These are phyloP conservation scores for Aspergillus glaucus DNA, from an alignment of 2,329 filamentous ascomycete species.

Conservation along the genomic window DNA sequence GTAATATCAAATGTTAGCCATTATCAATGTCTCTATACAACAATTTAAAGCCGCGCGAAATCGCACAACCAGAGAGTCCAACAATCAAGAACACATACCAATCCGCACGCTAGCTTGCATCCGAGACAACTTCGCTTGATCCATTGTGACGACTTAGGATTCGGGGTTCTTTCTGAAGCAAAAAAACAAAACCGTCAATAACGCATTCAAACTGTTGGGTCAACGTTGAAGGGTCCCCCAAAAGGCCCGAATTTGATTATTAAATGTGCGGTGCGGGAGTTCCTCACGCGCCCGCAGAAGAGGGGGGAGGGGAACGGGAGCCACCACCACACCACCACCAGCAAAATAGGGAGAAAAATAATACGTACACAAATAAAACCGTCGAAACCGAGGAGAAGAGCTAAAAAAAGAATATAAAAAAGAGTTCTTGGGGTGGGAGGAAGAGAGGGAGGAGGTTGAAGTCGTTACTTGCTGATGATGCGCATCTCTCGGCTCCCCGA, in stretches of 20 bases:
- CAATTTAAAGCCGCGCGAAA: not conserved
- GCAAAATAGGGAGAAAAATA: not conserved
- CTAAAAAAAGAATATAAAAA: slow-evolving; percentile 1
- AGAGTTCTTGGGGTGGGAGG: not conserved
- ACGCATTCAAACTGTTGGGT: not conserved
- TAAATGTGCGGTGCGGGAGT: not conserved
- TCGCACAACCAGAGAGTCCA: slow-evolving; percentile 3
- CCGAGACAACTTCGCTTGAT: slow-evolving; percentile 60
- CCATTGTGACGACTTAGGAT: slow-evolving; percentile 46
- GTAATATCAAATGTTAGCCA: slow-evolving; percentile 3
- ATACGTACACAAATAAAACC: not conserved
- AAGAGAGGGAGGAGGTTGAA: not conserved
- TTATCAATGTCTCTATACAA: not conserved
- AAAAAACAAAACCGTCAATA: not conserved
- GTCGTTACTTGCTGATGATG: slow-evolving; percentile 10
- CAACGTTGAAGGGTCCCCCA: no score
- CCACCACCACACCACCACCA: not conserved
- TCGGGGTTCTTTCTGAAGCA: not conserved
- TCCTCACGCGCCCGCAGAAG: not conserved
- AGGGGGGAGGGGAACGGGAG: not conserved
- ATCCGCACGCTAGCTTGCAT: slow-evolving; percentile 63
- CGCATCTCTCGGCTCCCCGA: slow-evolving; percentile 5
- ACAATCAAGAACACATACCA: slow-evolving; percentile 50
- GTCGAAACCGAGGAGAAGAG: not conserved
- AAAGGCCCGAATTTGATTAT: no score